These are phyloP conservation scores for Amylostereum areolatum DNA, from an alignment of 1,284 basidiomycete genomes.

Conservation along the genomic window DNA sequence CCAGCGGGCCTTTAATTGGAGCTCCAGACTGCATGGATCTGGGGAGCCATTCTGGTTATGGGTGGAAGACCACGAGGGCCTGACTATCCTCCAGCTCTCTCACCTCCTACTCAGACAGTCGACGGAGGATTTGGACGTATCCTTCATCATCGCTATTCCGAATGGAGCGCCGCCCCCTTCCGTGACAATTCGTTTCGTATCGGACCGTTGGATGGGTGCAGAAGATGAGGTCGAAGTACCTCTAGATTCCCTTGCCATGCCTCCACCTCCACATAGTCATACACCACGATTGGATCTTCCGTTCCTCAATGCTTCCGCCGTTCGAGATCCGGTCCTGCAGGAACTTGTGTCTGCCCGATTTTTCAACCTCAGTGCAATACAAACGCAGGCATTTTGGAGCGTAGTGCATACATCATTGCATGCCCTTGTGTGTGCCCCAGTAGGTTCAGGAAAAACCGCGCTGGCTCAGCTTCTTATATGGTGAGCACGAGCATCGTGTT, in stretches of 20 bases:
- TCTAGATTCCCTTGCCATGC: slow-evolving; percentile 75
- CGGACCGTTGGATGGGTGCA: slow-evolving; percentile 92
- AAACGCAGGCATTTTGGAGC: slow-evolving; percentile 89
- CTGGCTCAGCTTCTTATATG: slow-evolving; percentile 68
- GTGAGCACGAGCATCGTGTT: slow-evolving; percentile 33
- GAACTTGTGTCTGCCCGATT: slow-evolving; percentile 40
- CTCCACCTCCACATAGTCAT: slow-evolving; percentile 55
- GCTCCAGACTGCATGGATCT: slow-evolving; percentile 65
- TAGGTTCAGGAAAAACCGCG: slow-evolving; percentile 78
- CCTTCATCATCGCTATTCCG: slow-evolving; percentile 78
- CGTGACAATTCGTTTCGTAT: slow-evolving; percentile 74
- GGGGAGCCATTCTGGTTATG: slow-evolving; percentile 94
- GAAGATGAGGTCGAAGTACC: slow-evolving; percentile 69
- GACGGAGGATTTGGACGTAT: slow-evolving; percentile 56
- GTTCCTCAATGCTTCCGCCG: slow-evolving; percentile 56
- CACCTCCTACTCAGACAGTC: slow-evolving; percentile 67
- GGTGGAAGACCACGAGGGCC: slow-evolving; percentile 83
- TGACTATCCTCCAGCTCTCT: slow-evolving; percentile 79
- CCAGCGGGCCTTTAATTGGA: slow-evolving; percentile 82
- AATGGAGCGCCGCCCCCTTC: slow-evolving; percentile 50
- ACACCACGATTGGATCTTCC: slow-evolving; percentile 78
- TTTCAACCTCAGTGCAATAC: slow-evolving; percentile 76
- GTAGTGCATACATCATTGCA: slow-evolving; percentile 69
- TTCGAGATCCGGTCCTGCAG: slow-evolving; percentile 46
- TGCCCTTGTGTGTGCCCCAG: slow-evolving; percentile 77